A percentile compares a stretch with the other conserved stretches of the same genome.
These are phyloP conservation scores for Mortierella sp. DNA, from an alignment of 371 early-diverging fungal genomes.

Conservation along the genomic window DNA sequence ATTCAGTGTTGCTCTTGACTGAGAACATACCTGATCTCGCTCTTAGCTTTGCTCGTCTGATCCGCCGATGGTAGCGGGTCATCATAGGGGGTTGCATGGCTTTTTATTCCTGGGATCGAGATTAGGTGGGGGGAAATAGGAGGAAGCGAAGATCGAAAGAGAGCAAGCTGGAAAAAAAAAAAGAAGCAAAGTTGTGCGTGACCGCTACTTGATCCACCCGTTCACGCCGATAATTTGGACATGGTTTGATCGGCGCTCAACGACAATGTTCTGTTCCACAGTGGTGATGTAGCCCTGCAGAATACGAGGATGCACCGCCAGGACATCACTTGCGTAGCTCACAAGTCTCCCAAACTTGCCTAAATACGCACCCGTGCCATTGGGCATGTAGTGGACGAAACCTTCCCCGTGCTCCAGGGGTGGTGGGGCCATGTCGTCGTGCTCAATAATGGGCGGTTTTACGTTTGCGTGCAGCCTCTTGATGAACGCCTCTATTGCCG, in stretches of 20 bases:
- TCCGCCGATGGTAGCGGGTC: conserved; percentile 58
- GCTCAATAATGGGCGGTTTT: not conserved
- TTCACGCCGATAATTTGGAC: no score
- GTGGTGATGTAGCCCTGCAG: conserved; percentile 5
- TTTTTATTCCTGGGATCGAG: not conserved
- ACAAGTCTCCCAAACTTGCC: conserved; percentile 29
- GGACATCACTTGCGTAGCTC: conserved; percentile 26
- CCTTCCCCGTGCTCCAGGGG: conserved; percentile 27
- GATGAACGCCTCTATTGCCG: conserved; percentile 24
- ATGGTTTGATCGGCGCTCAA: not conserved
- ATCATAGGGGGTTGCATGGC: conserved; percentile 47
- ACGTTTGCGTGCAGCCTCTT: conserved; percentile 14
- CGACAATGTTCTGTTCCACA: conserved; percentile 13
- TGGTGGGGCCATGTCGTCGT: not conserved
- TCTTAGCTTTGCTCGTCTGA: conserved; percentile 59
- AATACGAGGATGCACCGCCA: conserved; percentile 1
- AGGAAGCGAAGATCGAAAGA: not conserved
- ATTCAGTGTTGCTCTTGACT: no score
- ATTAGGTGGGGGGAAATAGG: conserved; percentile 1
- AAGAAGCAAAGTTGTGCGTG: not conserved
- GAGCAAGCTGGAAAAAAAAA: not conserved
- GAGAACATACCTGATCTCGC: conserved; percentile 59
- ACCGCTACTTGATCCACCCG: conserved; percentile 6
- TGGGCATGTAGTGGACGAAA: conserved; percentile 25
- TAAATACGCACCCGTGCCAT: conserved; percentile 11